A percentile compares a stretch with the other conserved stretches of the same genome.
Conservation (phyloP, 2,329 filamentous ascomycete genomes). For the Trichophaea hybrida region DNA sequence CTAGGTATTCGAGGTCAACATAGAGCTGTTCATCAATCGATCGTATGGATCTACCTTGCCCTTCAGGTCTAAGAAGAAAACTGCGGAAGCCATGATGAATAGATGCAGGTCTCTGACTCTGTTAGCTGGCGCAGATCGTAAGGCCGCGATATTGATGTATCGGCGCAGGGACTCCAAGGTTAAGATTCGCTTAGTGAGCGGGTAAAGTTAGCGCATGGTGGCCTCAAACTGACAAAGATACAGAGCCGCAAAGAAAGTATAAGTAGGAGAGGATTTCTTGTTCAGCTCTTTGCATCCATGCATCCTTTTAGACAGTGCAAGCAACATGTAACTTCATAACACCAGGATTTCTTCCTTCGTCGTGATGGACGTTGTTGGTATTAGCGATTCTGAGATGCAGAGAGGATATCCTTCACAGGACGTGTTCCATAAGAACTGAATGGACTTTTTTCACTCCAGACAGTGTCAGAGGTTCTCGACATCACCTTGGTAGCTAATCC, state of each 20-base stretch:
- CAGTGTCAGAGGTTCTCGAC: slow-evolving; percentile 23
- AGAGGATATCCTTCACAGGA: slow-evolving; percentile 12
- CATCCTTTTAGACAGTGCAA: slow-evolving; percentile 22
- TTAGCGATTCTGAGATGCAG: slow-evolving; percentile 20
- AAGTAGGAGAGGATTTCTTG: too few species aligned
- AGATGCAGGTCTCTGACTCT: not conserved
- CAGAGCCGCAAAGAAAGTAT: too few species aligned
- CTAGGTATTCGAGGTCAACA: slow-evolving; percentile 35
- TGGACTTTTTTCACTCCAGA: slow-evolving; percentile 15
- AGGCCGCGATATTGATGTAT: too few species aligned
- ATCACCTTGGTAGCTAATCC: not conserved
- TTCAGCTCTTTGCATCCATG: slow-evolving; percentile 5
- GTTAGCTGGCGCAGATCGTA: too few species aligned
- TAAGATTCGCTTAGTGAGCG: too few species aligned
- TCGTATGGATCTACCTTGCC: slow-evolving; percentile 61
- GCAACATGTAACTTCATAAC: slow-evolving; percentile 7
- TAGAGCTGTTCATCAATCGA: slow-evolving; percentile 5
- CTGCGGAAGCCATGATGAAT: slow-evolving; percentile 78
- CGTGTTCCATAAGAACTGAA: slow-evolving; percentile 21
- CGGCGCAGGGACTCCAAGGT: too few species aligned
- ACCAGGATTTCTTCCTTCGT: slow-evolving; percentile 16
- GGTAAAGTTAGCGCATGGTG: too few species aligned
- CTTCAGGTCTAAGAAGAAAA: slow-evolving; percentile 99
- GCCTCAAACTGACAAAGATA: too few species aligned
- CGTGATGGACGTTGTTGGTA: slow-evolving; percentile 13